These are phyloP conservation scores for Pittosporum tobira DNA, from an alignment of 129 eudicot genomes.

Conservation along the genomic window DNA sequence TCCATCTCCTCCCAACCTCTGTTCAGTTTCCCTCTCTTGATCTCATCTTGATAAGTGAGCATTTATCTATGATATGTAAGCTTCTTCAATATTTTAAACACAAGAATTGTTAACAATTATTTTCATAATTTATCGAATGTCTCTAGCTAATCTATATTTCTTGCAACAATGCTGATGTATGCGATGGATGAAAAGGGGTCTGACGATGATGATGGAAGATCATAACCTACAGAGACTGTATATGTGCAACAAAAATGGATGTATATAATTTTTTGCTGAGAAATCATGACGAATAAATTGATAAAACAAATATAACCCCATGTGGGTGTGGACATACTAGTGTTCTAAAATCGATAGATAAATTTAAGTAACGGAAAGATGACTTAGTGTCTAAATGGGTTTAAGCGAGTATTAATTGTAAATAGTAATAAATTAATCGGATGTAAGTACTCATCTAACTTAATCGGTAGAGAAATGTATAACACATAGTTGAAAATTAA, in stretches of 20 bases:
- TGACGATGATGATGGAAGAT: neutral
- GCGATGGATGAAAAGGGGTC: neutral
- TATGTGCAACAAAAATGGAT: neutral
- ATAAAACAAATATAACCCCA: too few relatives aligned
- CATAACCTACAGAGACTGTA: neutral
- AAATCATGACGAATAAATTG: too few relatives aligned
- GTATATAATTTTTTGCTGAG: neutral
- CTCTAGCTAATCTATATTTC: too few relatives aligned
- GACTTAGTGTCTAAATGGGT: too few relatives aligned
- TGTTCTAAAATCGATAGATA: too few relatives aligned
- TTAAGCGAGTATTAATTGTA: too few relatives aligned
- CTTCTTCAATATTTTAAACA: slow-evolving; percentile 4
- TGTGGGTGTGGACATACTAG: too few relatives aligned
- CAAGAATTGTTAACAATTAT: slow-evolving; percentile 14
- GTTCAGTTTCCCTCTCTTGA: slow-evolving; percentile 19
- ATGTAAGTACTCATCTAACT: too few relatives aligned
- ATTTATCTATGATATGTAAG: slow-evolving; percentile 11
- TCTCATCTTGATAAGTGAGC: slow-evolving; percentile 48
- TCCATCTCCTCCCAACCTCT: slow-evolving; percentile 13
- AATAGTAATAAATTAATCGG: too few relatives aligned
- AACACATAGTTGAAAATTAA: too few relatives aligned
- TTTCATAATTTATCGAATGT: slow-evolving; percentile 12
- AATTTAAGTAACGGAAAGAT: too few relatives aligned
- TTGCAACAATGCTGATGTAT: slow-evolving; percentile 15
- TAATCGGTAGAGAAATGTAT: too few relatives aligned